A percentile compares a stretch with the other conserved stretches of the same genome.
phyloP scores from a whole-genome alignment of 768 basidiomycete species.

The Hemileccinum impolitum region DNA sequence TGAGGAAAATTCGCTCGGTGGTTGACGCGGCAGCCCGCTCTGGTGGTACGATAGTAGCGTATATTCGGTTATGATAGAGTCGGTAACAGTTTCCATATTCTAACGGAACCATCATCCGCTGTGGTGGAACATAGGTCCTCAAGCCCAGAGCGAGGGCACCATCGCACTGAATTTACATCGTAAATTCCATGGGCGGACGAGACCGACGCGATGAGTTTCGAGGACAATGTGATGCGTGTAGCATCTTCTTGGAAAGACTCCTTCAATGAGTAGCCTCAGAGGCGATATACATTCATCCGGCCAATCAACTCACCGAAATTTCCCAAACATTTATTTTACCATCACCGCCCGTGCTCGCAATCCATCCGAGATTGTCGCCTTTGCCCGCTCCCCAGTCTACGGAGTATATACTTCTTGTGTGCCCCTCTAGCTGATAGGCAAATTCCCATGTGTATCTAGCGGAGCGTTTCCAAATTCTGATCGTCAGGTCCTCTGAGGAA shows the following conservation, averaged over 20 bases:
- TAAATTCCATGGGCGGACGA: constrained; percentile 72
- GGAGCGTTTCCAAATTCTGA: constrained; percentile 80
- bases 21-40: too few relatives aligned
- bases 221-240: constrained; percentile 28
- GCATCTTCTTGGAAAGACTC: constrained; percentile 12
- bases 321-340: constrained; percentile 83
- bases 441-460: constrained; percentile 62
- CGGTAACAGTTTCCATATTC: constrained; percentile 63
- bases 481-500: constrained; percentile 79
- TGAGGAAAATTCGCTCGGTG: too few relatives aligned
- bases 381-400: constrained; percentile 64
- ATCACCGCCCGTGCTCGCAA: constrained; percentile 85
- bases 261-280: constrained; percentile 9
- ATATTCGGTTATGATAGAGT: background rate
- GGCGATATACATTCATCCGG: background rate
- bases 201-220: constrained; percentile 51
- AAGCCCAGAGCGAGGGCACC: constrained; percentile 70
- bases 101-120: constrained; percentile 81
- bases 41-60: too few relatives aligned
- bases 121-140: constrained; percentile 73
- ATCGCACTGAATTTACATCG: constrained; percentile 83
- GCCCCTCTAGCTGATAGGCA: constrained; percentile 56
- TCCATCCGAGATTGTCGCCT: constrained; percentile 60
- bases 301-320: constrained; percentile 45
- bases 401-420: constrained; percentile 77